Percentiles rank a stretch among this genome's conserved stretches.
Evolutionary conservation across 2,329 filamentous ascomycete genomes (phyloP).

Genomic region (Endothia cerciana): DNA sequence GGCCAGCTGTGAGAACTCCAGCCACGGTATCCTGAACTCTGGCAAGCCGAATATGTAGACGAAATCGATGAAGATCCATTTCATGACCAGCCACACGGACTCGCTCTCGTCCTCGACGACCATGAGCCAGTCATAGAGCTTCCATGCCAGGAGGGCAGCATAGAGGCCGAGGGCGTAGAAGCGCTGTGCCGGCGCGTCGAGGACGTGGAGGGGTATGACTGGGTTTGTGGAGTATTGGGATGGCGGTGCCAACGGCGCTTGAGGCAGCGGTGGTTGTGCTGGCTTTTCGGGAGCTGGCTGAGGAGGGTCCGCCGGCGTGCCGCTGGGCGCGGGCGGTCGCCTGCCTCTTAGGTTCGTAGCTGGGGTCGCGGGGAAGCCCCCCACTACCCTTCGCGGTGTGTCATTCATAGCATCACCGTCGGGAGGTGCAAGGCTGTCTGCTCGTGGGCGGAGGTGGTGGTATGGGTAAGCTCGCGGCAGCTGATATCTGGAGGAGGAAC

Average conservation of each 20-base stretch:
- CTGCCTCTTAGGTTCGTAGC: constrained; percentile 29
- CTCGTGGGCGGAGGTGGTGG: constrained; percentile 4
- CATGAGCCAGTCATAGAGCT: constrained; percentile 82
- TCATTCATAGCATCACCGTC: constrained; percentile 30
- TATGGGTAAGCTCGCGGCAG: constrained; percentile 28
- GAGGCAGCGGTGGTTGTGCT: constrained; percentile 17
- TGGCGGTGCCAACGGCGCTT: constrained; percentile 53
- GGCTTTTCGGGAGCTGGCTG: constrained; percentile 9
- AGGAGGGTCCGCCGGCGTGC: constrained; percentile 8
- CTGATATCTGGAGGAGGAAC: constrained; percentile 22
- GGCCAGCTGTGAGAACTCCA: constrained; percentile 82
- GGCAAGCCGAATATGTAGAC: constrained; percentile 87
- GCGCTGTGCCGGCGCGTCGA: constrained; percentile 90
- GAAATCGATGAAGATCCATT: constrained; percentile 90
- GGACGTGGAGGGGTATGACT: constrained; percentile 76
- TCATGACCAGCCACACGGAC: constrained; percentile 89
- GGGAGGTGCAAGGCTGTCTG: constrained; percentile 3
- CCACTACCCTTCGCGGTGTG: constrained; percentile 28
- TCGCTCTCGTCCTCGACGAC: constrained; percentile 80
- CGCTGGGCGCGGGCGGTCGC: constrained; percentile 25
- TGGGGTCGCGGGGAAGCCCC: constrained; percentile 30
- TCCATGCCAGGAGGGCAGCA: constrained; percentile 75
- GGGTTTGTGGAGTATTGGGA: constrained; percentile 50
- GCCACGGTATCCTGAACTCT: constrained; percentile 89
- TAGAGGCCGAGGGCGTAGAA: constrained; percentile 87